These are phyloP conservation scores for Salix viminalis DNA, from an alignment of 345 rosid species.

Conservation along the genomic window DNA sequence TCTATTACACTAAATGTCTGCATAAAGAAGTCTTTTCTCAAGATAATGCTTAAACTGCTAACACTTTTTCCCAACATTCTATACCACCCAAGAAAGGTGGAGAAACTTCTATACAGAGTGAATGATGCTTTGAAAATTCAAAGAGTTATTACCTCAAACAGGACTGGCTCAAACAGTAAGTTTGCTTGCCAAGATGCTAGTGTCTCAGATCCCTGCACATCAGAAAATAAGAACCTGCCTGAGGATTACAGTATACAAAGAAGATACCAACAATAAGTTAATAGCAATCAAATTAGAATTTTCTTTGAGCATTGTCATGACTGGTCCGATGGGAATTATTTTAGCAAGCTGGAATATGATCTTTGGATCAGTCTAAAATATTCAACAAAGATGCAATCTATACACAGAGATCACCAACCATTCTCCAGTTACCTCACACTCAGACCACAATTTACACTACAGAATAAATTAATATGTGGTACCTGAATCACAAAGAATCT, in stretches of 20 bases:
- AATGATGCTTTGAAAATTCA: neutral
- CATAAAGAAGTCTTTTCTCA: neutral
- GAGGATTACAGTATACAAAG: neutral
- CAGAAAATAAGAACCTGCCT: neutral
- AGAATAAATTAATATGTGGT: conserved; percentile 1
- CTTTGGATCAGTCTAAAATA: neutral
- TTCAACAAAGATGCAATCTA: neutral
- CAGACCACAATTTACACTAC: neutral
- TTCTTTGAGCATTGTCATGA: neutral
- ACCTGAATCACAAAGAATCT: conserved; percentile 96
- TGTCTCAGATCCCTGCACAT: conserved; percentile 79
- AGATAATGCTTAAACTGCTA: neutral
- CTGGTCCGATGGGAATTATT: neutral
- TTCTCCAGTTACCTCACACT: neutral
- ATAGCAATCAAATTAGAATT: neutral
- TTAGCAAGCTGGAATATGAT: neutral
- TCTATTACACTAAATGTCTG: neutral
- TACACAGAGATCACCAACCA: neutral
- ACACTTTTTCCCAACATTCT: neutral
- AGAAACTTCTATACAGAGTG: neutral
- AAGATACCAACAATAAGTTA: neutral
- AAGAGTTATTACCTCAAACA: conserved; percentile 59
- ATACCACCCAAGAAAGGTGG: neutral
- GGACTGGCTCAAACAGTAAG: conserved; percentile 82
- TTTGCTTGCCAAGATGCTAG: conserved; percentile 96